Base-by-base conservation (phyloP, 768 basidiomycete genomes). In the Nidula microcarpa region DNA sequence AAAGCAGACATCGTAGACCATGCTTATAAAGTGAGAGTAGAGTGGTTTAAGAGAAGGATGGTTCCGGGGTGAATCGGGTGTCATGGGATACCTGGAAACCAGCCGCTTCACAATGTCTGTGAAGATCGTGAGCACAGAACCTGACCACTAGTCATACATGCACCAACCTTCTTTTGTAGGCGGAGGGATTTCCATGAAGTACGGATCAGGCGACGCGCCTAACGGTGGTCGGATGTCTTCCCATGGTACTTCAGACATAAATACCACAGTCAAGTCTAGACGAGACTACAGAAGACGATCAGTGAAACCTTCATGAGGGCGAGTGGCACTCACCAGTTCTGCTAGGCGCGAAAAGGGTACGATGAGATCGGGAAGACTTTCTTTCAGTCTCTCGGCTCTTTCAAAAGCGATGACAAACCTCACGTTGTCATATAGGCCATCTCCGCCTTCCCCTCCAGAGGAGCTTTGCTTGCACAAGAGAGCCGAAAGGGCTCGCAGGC, bases 141-240 rank as follows among this genome's bases (percentile, higher is more conserved):
- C 23, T 23, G 23, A 23, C 23, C 23, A 23, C 23, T 23, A 23
- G 23, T 23, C 23, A 23, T 23, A 23, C 23, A 23, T 23, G 5
- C 18, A 63, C 75, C 16, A 55, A 84, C 88, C 76, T 74, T 83
- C 74, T 72, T 85, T 89, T 30, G 70, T 68, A 0, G 75, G 73
- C 3, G 79, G 72, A 1, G 73, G 66, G 0, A 88, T 68, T 53
- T 85, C 79, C 17, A 91, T 62, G 59, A 80, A 82, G 60, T 82
- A 89, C 0, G 91, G 91, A 59, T 90, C 87, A 0, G 84, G 82
- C 2, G 88, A 78, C 5, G 86, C 84, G 6, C 87, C 88, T 0
- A 86, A 65, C 0, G 82, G 66, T 1, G 88, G 89, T n/a, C 81
- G 78, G 47, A 90, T 77, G 54, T 88, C 82, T 50, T 85, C 81